Evolutionary conservation across 345 rosid genomes (phyloP).

Genomic region (Raphanus sativus): DNA sequence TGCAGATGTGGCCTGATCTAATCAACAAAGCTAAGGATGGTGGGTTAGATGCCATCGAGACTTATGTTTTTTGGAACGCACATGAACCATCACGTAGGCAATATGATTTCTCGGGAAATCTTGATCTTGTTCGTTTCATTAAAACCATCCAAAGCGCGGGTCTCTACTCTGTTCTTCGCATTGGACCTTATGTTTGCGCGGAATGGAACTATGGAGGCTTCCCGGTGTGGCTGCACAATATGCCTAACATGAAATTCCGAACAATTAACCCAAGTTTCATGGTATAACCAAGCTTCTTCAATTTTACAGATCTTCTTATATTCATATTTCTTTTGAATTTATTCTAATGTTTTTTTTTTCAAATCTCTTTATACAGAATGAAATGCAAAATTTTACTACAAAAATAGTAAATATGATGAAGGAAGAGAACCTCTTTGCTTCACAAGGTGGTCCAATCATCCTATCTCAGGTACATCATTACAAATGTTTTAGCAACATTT

Average conservation of each 20-base stretch:
- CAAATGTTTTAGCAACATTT: neutral
- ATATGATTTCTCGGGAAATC: slow-evolving; percentile 53
- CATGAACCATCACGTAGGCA: slow-evolving; percentile 59
- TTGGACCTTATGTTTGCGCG: slow-evolving; percentile 75
- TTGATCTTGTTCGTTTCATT: slow-evolving; percentile 57
- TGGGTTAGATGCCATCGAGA: slow-evolving; percentile 62
- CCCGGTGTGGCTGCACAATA: slow-evolving; percentile 61
- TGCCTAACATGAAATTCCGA: slow-evolving; percentile 38
- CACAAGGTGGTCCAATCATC: slow-evolving; percentile 82
- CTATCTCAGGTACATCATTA: slow-evolving; percentile 57
- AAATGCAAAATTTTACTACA: slow-evolving; percentile 71
- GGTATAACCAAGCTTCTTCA: slow-evolving; percentile 31
- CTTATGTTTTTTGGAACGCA: slow-evolving; percentile 66
- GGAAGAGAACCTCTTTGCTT: slow-evolving; percentile 59
- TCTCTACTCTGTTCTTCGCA: slow-evolving; percentile 55
- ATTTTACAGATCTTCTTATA: neutral
- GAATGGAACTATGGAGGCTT: slow-evolving; percentile 77
- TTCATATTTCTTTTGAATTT: neutral
- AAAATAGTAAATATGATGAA: slow-evolving; percentile 63
- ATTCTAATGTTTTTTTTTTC: neutral
- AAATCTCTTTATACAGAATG: slow-evolving; percentile 35
- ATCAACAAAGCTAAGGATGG: slow-evolving; percentile 64
- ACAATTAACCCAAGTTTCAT: slow-evolving; percentile 46
- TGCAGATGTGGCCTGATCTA: slow-evolving; percentile 72
- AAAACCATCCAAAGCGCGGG: slow-evolving; percentile 54